These are phyloP conservation scores for Phycomyces blakesleeanus DNA, from an alignment of 192 early-diverging fungal species.

Conservation along the genomic window DNA sequence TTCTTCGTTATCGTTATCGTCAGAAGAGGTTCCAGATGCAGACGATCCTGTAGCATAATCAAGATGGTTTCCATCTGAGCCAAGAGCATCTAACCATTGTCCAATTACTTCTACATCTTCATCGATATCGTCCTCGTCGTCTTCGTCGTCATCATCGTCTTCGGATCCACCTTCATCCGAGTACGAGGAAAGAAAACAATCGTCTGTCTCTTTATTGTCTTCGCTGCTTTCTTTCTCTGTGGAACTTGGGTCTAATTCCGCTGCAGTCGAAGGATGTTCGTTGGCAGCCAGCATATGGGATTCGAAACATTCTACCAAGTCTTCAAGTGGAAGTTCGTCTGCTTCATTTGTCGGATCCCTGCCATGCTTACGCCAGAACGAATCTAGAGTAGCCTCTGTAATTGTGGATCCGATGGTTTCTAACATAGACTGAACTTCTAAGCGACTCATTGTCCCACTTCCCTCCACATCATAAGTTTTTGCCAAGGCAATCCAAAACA, in stretches of 20 bases:
- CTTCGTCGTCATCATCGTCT: conserved; percentile 34
- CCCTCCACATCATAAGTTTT: conserved; percentile 60
- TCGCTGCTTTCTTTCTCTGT: conserved; percentile 7
- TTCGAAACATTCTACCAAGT: conserved; percentile 60
- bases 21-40: neutral
- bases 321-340: conserved; percentile 64
- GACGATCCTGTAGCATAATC: neutral
- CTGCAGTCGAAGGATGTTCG: conserved; percentile 2
- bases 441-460: conserved; percentile 53
- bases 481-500: conserved; percentile 69
- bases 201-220: neutral
- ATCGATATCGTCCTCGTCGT: conserved; percentile 21
- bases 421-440: conserved; percentile 67
- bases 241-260: neutral
- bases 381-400: conserved; percentile 57
- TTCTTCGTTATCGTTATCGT: conserved; percentile 18
- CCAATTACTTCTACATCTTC: conserved; percentile 10
- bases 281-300: conserved; percentile 23
- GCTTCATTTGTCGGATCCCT: conserved; percentile 40
- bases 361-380: conserved; percentile 46
- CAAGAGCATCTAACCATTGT: neutral
- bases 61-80: neutral
- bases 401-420: conserved; percentile 67
- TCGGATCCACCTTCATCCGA: conserved; percentile 25
- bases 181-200: neutral